These are phyloP conservation scores for Aspergillus persii DNA, from an alignment of 2,329 filamentous ascomycete genomes.

Conservation along the genomic window DNA sequence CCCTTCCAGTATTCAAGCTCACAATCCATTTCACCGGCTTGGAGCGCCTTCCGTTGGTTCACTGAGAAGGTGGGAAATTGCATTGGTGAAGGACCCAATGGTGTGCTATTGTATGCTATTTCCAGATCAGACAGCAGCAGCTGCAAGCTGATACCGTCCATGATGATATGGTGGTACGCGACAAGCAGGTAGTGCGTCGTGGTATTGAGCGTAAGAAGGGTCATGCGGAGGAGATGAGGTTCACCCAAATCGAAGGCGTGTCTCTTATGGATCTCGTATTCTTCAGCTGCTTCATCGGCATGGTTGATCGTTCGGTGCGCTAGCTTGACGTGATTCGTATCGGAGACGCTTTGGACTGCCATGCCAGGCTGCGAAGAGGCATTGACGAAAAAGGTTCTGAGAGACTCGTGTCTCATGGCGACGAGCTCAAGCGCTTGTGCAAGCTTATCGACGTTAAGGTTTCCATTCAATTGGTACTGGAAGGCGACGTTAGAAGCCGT, in stretches of 20 bases:
- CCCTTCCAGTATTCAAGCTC: neutral
- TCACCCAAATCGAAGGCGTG: slow-evolving; percentile 5
- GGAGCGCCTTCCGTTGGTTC: neutral
- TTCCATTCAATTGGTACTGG: neutral
- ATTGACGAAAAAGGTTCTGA: neutral
- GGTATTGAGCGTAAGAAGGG: slow-evolving; percentile 14
- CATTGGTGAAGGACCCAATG: neutral
- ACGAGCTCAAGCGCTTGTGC: neutral
- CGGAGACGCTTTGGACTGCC: neutral
- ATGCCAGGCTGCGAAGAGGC: neutral
- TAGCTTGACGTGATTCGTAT: neutral
- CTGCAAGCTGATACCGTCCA: slow-evolving; percentile 30
- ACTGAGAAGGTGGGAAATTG: neutral
- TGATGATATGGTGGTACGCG: slow-evolving; percentile 33
- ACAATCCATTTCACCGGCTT: neutral
- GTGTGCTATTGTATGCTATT: neutral
- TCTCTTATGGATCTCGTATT: neutral
- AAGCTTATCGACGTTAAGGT: neutral
- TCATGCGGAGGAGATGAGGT: neutral
- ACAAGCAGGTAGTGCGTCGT: slow-evolving; percentile 24
- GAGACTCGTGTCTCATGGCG: neutral
- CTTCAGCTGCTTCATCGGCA: neutral
- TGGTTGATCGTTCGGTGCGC: neutral
- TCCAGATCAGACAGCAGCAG: slow-evolving; percentile 24
- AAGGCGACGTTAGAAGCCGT: neutral